phyloP scores from a whole-genome alignment of 345 rosid species.

The Eucalyptus shirleyi region DNA sequence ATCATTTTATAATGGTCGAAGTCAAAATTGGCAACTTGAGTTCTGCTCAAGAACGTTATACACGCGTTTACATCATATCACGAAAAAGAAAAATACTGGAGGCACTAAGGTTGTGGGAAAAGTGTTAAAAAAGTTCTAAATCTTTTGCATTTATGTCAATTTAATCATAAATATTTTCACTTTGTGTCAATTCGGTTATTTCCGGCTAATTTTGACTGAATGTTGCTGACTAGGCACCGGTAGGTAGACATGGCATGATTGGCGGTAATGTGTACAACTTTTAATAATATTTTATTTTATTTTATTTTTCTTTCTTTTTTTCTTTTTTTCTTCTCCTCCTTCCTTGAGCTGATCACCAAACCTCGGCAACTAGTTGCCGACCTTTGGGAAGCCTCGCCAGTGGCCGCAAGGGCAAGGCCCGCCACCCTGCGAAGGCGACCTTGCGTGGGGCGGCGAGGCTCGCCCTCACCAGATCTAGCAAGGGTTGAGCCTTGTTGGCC shows the following conservation, averaged over 20 bases:
- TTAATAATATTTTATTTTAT: too few species aligned
- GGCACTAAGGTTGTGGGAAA: not conserved
- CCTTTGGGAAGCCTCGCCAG: too few species aligned
- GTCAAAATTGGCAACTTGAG: not conserved
- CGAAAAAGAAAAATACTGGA: not conserved
- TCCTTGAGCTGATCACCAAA: rapidly evolving
- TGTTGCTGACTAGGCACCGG: rapidly evolving
- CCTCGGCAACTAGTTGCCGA: rapidly evolving
- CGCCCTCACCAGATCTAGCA: rapidly evolving
- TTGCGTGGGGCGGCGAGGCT: rapidly evolving
- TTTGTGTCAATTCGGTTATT: too few species aligned
- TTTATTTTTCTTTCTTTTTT: too few species aligned
- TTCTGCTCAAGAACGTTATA: not conserved
- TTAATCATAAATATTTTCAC: too few species aligned
- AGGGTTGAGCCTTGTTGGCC: too few species aligned
- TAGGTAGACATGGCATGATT: rapidly evolving
- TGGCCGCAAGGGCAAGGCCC: too few species aligned
- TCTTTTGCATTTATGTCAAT: rapidly evolving
- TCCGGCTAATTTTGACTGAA: rapidly evolving
- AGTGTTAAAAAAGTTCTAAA: too few species aligned
- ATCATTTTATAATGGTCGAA: not conserved
- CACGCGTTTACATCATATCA: not conserved
- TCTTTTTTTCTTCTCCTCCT: not conserved
- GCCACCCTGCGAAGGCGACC: rapidly evolving
- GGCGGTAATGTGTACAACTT: rapidly evolving